Conservation (phyloP, 2,329 filamentous ascomycete species). For the Calonectria pauciramosa region DNA sequence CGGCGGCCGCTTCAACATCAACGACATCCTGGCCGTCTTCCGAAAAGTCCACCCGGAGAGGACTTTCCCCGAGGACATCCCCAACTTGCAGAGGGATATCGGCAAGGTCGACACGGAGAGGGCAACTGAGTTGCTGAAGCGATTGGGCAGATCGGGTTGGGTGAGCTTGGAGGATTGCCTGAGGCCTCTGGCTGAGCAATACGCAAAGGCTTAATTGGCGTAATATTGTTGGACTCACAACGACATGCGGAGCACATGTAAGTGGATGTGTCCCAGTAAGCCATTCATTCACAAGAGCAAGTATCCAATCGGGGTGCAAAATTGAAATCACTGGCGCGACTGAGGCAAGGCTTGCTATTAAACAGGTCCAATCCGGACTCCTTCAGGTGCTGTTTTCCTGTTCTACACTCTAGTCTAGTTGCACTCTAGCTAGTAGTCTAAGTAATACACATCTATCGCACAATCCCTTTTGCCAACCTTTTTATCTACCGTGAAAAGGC, state of each 20-base stretch:
- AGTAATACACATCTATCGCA: constrained; percentile 6
- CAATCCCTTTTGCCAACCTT: neutral
- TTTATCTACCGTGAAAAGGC: neutral
- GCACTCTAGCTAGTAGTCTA: neutral
- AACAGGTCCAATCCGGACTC: neutral
- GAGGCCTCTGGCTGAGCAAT: constrained; percentile 9
- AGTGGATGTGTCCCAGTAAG: too few relatives aligned
- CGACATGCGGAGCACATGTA: neutral
- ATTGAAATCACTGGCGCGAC: neutral
- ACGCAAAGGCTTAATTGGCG: neutral
- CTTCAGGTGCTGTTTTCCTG: neutral
- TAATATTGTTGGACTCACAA: too few relatives aligned
- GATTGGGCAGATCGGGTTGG: constrained; percentile 1
- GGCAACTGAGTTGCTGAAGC: neutral
- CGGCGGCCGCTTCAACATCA: constrained; percentile 9
- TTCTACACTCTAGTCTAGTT: constrained; percentile 16
- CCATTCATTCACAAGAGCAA: neutral
- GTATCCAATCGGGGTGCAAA: neutral
- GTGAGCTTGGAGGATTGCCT: constrained; percentile 11
- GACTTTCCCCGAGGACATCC: constrained; percentile 2
- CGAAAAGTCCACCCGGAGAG: neutral
- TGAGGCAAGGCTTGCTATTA: neutral
- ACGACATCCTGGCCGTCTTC: constrained; percentile 15
- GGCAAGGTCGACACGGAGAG: constrained; percentile 2
- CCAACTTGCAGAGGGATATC: neutral